Percentiles rank a stretch among this genome's conserved stretches.
Evolutionary conservation across 768 basidiomycete genomes (phyloP).

Genomic region (Filobasidium wieringae): DNA sequence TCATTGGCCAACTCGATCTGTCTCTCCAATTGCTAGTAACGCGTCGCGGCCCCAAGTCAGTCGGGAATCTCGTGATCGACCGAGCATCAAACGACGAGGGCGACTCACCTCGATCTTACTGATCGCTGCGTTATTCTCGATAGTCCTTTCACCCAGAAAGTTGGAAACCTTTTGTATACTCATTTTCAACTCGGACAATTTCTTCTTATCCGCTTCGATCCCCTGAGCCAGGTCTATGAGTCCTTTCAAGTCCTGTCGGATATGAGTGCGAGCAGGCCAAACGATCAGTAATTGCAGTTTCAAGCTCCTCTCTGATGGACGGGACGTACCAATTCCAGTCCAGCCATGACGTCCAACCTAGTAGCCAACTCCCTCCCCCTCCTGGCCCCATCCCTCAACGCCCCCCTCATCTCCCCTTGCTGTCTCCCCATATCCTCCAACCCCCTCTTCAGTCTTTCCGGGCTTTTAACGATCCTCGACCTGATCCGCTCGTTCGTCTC

Average conservation of each 20-base stretch:
- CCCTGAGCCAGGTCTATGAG: background rate
- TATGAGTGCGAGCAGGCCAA: background rate
- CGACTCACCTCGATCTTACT: background rate
- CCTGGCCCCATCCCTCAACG: background rate
- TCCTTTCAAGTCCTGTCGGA: background rate
- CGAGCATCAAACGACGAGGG: background rate
- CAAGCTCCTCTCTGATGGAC: too few relatives aligned
- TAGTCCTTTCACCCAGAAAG: background rate
- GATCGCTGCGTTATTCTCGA: conserved; percentile 1
- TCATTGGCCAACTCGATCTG: background rate
- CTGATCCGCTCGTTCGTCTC: background rate
- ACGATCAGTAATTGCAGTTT: too few relatives aligned
- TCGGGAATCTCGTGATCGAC: background rate
- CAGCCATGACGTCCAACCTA: background rate
- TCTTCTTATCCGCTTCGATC: background rate
- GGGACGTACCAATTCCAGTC: background rate
- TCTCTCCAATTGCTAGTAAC: background rate
- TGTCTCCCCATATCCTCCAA: background rate
- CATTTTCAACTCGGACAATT: background rate
- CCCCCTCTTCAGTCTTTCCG: background rate
- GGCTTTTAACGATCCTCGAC: background rate
- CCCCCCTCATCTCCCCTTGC: background rate
- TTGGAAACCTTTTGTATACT: background rate
- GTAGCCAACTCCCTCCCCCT: background rate
- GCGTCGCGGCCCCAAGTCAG: background rate